phyloP scores from a whole-genome alignment of 73 alveolate species.

The Paraurostyla sp. region DNA sequence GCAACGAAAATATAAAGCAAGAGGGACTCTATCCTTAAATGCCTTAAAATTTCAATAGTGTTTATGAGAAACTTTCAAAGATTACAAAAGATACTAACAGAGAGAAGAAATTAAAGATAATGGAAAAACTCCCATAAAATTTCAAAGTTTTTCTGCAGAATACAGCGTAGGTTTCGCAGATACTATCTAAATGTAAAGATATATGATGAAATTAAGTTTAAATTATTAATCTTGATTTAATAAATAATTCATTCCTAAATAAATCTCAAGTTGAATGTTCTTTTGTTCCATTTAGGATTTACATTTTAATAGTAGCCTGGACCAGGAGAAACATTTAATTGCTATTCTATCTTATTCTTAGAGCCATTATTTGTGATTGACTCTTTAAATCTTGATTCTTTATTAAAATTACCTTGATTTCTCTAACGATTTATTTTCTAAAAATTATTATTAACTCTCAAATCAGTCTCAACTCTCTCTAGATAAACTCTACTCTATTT shows the following conservation, averaged over 20 bases:
- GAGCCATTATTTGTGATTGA: background rate
- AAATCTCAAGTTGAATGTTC: slow-evolving; percentile 24
- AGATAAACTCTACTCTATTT: no score
- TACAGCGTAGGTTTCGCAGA: no score
- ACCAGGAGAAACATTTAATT: background rate
- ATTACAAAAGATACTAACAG: no score
- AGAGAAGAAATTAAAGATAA: no score
- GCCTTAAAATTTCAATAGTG: no score
- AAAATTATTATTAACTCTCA: slow-evolving; percentile 6
- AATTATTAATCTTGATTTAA: background rate
- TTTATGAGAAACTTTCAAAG: no score
- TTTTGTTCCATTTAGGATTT: slow-evolving; percentile 24
- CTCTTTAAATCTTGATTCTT: background rate
- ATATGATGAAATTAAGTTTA: background rate
- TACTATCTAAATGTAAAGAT: background rate
- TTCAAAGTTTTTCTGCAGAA: no score
- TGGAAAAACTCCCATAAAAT: no score
- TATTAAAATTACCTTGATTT: background rate
- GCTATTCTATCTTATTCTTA: background rate
- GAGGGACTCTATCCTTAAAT: no score
- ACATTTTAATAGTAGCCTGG: background rate
- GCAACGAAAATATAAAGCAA: no score
- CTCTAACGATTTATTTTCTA: background rate
- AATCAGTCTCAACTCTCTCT: no score
- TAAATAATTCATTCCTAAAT: background rate